phyloP scores from a whole-genome alignment of 2,329 filamentous ascomycete species.

The Sporothrix euskadiensis region DNA sequence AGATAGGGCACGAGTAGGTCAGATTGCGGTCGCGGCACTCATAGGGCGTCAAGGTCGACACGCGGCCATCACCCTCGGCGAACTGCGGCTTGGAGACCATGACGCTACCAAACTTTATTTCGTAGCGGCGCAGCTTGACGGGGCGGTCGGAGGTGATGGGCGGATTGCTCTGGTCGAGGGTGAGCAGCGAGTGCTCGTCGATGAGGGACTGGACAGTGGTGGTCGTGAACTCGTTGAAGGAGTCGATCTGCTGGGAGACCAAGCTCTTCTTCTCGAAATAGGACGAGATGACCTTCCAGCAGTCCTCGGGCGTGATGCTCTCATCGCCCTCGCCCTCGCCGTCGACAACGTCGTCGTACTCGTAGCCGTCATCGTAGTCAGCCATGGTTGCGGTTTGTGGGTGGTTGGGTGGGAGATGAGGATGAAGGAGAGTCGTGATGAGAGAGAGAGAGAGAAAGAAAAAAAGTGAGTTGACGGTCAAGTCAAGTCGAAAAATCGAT shows the following conservation, averaged over 20 bases:
- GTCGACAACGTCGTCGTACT: conserved; percentile 49
- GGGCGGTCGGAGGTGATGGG: conserved; percentile 73
- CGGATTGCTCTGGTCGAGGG: conserved; percentile 89
- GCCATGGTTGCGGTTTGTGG: conserved; percentile 46
- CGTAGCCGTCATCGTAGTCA: conserved; percentile 57
- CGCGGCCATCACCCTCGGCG: conserved; percentile 88
- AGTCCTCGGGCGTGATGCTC: conserved; percentile 91
- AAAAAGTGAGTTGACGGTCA: neutral
- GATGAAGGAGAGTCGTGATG: neutral
- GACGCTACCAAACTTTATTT: conserved; percentile 90
- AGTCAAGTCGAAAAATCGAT: neutral
- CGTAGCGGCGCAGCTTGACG: conserved; percentile 85
- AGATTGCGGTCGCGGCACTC: conserved; percentile 94
- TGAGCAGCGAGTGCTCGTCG: conserved; percentile 86
- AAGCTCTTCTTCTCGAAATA: conserved; percentile 97
- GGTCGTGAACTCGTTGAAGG: conserved; percentile 94
- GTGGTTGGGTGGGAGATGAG: neutral
- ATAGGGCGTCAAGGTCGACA: conserved; percentile 83
- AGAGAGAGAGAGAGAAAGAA: neutral
- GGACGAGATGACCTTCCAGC: conserved; percentile 95
- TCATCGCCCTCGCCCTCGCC: conserved; percentile 72
- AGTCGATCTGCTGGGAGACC: conserved; percentile 96
- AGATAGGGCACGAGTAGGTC: conserved; percentile 90
- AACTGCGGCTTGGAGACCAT: conserved; percentile 87
- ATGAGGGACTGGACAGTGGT: conserved; percentile 94